Base-by-base conservation (phyloP, 73 alveolate genomes). In the Diophrys sp. region DNA sequence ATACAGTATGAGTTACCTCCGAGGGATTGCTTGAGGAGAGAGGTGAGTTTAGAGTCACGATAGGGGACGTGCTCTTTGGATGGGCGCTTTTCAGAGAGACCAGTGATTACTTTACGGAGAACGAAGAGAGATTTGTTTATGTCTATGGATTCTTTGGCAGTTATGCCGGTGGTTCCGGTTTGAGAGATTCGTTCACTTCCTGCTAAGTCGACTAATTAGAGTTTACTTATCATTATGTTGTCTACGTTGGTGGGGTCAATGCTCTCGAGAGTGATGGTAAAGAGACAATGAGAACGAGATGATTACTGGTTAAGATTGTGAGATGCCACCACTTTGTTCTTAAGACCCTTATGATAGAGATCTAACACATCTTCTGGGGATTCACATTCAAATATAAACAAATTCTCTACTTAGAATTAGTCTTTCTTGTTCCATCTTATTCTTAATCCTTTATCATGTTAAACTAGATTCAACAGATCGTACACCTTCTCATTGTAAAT, bases 1-100 rank as follows among this genome's bases (percentile, higher is more conserved):
- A 97, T 77, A 72, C 98, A 92, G 73, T 85, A 87, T 23, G 96
- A 86, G 83, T 96, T 96, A 24, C 99, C 99, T 55, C 99, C 99
- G n/a, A 97, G 75, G 32, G 96, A 83, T 77, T 95, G 90, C 82
- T 95, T 97, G 68, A 97, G 84, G 56, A 97, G 78, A 67, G 98
- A 79, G 14, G 99, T 97, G 66, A 97, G 87, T 88, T 97, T 97
- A 0, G 98, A 94, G 71, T 97, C 99, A 66, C 99, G 79, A 89
- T 97, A 97, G 14, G 99, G 99, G 25, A 96, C 90, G 85, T 76
- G 87, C 69, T 80, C 73, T 67, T 83, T 53, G 25, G 28, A 76
- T 80, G 54, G 28, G 29, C 75, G 82, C 70, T 81, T 83, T 29
- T 96, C 99, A n/a, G 98, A 86, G 57, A 97, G 87, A 1, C 95